Percentiles rank a stretch among this genome's conserved stretches.
These are phyloP conservation scores for Macroventuria anomochaeta DNA, from an alignment of 2,329 filamentous ascomycete genomes.

Conservation along the genomic window DNA sequence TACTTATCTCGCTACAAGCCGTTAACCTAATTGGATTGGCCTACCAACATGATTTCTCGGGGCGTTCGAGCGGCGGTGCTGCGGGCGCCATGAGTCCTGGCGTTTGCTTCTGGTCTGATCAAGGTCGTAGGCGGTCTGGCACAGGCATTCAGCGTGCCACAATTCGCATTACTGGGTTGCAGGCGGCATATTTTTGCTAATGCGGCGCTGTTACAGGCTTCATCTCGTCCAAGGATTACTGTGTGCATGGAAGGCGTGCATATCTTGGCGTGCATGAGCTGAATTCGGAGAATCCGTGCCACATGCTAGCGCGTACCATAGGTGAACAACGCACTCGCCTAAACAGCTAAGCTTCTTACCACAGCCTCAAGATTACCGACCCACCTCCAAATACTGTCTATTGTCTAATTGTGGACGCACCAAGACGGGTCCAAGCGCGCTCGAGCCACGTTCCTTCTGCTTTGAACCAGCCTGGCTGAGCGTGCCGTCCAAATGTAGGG, in stretches of 20 bases:
- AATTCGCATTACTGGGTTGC: conserved; percentile 8
- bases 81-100: conserved; percentile 6
- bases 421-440: conserved; percentile 11
- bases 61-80: conserved; percentile 20
- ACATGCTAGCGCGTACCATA: conserved; percentile 13
- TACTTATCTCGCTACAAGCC: conserved; percentile 27
- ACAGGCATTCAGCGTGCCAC: conserved; percentile 24
- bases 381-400: conserved; percentile 22
- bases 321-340: conserved; percentile 18
- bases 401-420: conserved; percentile 27
- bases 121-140: conserved; percentile 14
- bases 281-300: conserved; percentile 17
- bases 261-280: conserved; percentile 23
- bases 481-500: conserved; percentile 18
- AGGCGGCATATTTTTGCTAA: not conserved
- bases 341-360: conserved; percentile 14
- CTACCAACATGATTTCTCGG: conserved; percentile 6
- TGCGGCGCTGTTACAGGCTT: conserved; percentile 7
- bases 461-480: conserved; percentile 18
- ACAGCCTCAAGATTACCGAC: conserved; percentile 19
- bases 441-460: conserved; percentile 18
- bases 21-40: conserved; percentile 14
- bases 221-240: conserved; percentile 1
- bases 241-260: conserved; percentile 14
- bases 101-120: conserved; percentile 14